Percentiles rank a stretch among this genome's conserved stretches.
Conservation (phyloP, 768 basidiomycete species). For the Boletus reticulatus region DNA sequence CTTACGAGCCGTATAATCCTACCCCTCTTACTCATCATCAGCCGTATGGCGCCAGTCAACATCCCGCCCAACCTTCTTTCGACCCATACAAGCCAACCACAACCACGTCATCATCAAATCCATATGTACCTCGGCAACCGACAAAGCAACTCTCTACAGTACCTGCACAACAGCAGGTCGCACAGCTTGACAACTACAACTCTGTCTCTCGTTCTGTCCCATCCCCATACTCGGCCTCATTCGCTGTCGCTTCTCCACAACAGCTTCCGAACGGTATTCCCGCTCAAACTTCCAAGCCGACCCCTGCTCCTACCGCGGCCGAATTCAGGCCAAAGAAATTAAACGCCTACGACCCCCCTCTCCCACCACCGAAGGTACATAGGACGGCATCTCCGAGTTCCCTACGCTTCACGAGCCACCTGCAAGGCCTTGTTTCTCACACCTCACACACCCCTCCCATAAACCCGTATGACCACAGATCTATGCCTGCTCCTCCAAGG, state of each 20-base stretch:
- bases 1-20: conserved; percentile 28
- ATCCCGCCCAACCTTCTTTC: conserved; percentile 22
- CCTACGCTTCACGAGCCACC: conserved; percentile 19
- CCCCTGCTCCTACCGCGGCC: conserved; percentile 39
- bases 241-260: conserved; percentile 10
- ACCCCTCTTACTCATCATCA: conserved; percentile 16
- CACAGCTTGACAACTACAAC: conserved; percentile 35
- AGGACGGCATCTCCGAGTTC: conserved; percentile 26
- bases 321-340: conserved; percentile 61
- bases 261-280: conserved; percentile 21
- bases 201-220: conserved; percentile 23
- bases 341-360: conserved; percentile 79
- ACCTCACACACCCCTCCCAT: conserved; percentile 7
- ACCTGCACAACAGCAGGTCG: conserved; percentile 19
- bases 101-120: conserved; percentile 13
- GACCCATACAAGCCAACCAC: conserved; percentile 38
- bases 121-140: conserved; percentile 21
- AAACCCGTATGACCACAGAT: conserved; percentile 20
- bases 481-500: conserved; percentile 23
- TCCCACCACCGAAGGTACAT: conserved; percentile 47
- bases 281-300: conserved; percentile 28
- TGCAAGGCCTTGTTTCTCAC: conserved; percentile 13
- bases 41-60: conserved; percentile 11
- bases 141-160: conserved; percentile 7
- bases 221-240: conserved; percentile 22